Percentiles rank a stretch among this genome's conserved stretches.
phyloP scores from a whole-genome alignment of 2,329 filamentous ascomycete genomes.

The Byssothecium circinans region DNA sequence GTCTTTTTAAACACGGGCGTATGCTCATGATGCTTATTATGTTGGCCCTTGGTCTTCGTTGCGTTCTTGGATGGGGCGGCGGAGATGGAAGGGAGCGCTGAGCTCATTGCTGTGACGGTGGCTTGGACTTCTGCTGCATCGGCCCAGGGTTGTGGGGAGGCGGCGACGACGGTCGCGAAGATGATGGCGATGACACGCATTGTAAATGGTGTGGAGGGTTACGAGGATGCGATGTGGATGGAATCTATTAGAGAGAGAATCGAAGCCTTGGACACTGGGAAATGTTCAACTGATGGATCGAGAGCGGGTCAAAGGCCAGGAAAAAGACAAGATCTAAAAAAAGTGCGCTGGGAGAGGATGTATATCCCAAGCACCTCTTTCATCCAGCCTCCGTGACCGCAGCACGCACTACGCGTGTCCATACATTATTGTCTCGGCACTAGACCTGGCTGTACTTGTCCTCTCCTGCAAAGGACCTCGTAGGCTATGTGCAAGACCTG shows the following conservation, averaged over 20 bases:
- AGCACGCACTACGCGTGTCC: no score
- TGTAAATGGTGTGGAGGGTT: not conserved
- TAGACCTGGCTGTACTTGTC: not conserved
- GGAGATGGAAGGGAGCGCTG: not conserved
- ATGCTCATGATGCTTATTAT: conserved; percentile 28
- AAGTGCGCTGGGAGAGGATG: conserved; percentile 1
- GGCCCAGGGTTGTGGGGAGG: not conserved
- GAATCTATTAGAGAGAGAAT: not conserved
- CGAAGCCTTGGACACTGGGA: not conserved
- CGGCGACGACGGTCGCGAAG: conserved; percentile 9
- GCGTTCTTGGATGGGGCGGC: conserved; percentile 7
- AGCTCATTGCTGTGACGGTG: not conserved
- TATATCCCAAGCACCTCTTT: conserved; percentile 6
- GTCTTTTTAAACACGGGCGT: conserved; percentile 28
- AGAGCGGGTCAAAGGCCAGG: not conserved
- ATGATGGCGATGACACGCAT: conserved; percentile 26
- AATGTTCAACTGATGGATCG: not conserved
- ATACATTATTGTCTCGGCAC: not conserved
- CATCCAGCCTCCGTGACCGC: conserved; percentile 1
- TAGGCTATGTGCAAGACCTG: conserved; percentile 1
- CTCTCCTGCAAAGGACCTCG: not conserved
- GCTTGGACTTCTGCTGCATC: not conserved
- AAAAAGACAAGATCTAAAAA: not conserved
- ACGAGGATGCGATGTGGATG: not conserved
- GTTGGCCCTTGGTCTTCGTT: conserved; percentile 4